phyloP scores from a whole-genome alignment of 495 filamentous ascomycete species.

The Elaphomyces granulatus region DNA sequence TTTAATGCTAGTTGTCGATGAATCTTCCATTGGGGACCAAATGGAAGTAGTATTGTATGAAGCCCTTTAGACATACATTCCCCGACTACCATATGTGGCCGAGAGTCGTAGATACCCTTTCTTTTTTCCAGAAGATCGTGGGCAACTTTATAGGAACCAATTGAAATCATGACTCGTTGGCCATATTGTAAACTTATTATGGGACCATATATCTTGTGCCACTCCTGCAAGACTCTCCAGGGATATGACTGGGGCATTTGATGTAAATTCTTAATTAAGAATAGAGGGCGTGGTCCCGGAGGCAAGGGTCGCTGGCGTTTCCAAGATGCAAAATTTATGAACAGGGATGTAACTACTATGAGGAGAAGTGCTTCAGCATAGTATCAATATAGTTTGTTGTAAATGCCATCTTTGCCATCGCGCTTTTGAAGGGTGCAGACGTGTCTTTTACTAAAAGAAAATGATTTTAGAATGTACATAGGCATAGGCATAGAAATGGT shows the following conservation, averaged over 20 bases:
- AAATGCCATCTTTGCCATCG: too few relatives aligned
- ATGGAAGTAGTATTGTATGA: constrained; percentile 11
- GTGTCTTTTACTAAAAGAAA: too few relatives aligned
- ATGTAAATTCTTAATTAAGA: constrained; percentile 42
- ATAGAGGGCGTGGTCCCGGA: constrained; percentile 40
- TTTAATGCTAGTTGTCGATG: neutral
- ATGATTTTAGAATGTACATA: too few relatives aligned
- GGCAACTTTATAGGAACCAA: constrained; percentile 12
- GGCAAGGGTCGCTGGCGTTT: too few relatives aligned
- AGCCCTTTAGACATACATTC: constrained; percentile 6
- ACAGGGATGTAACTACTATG: too few relatives aligned
- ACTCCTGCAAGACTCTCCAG: constrained; percentile 40
- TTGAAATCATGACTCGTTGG: constrained; percentile 16
- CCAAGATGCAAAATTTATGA: too few relatives aligned
- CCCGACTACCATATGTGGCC: constrained; percentile 9
- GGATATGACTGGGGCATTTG: constrained; percentile 37
- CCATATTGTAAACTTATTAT: constrained; percentile 19
- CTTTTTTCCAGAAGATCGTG: constrained; percentile 17
- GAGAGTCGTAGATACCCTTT: constrained; percentile 6
- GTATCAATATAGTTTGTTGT: too few relatives aligned
- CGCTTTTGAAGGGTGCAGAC: too few relatives aligned
- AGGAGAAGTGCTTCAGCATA: too few relatives aligned
- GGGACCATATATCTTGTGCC: constrained; percentile 30
- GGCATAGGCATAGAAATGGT: too few relatives aligned
- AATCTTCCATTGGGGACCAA: neutral